Conservation (phyloP, 768 basidiomycete species). For the Sarcodon sp. region DNA sequence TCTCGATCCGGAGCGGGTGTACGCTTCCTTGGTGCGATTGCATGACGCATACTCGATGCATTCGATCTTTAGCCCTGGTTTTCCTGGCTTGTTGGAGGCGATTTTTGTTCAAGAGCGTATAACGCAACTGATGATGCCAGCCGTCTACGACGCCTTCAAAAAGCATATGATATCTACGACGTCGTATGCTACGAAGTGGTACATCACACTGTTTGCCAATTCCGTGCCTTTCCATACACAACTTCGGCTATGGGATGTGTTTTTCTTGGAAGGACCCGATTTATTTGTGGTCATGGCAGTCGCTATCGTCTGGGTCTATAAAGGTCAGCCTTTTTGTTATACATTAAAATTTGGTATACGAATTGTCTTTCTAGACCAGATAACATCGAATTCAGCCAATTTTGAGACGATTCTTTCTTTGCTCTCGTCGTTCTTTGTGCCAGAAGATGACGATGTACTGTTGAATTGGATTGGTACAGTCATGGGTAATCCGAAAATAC, state of each 20-base stretch:
- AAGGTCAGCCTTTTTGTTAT: slow-evolving; percentile 39
- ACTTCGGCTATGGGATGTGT: slow-evolving; percentile 89
- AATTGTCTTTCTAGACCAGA: slow-evolving; percentile 47
- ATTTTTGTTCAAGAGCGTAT: slow-evolving; percentile 93
- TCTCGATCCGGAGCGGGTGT: slow-evolving; percentile 81
- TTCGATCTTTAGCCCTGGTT: slow-evolving; percentile 82
- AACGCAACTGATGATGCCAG: slow-evolving; percentile 80
- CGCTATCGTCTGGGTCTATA: slow-evolving; percentile 84
- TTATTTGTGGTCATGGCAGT: slow-evolving; percentile 76
- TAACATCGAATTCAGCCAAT: slow-evolving; percentile 60
- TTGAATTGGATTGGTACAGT: slow-evolving; percentile 68
- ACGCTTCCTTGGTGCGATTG: slow-evolving; percentile 73
- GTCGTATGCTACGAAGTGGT: slow-evolving; percentile 98
- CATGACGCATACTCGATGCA: slow-evolving; percentile 87
- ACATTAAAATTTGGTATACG: background rate
- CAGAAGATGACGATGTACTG: slow-evolving; percentile 77
- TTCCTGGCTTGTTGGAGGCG: slow-evolving; percentile 90
- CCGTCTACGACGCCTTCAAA: slow-evolving; percentile 75
- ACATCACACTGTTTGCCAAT: slow-evolving; percentile 94
- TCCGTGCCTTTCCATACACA: slow-evolving; percentile 94
- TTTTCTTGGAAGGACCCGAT: slow-evolving; percentile 84
- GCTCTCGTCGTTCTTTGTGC: slow-evolving; percentile 89
- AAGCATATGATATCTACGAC: slow-evolving; percentile 87
- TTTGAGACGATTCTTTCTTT: slow-evolving; percentile 91
- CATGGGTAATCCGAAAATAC: slow-evolving; percentile 49